Percentiles rank a stretch among this genome's conserved stretches.
Conservation (phyloP, 2,329 filamentous ascomycete species). For the Truncatella angustata region DNA sequence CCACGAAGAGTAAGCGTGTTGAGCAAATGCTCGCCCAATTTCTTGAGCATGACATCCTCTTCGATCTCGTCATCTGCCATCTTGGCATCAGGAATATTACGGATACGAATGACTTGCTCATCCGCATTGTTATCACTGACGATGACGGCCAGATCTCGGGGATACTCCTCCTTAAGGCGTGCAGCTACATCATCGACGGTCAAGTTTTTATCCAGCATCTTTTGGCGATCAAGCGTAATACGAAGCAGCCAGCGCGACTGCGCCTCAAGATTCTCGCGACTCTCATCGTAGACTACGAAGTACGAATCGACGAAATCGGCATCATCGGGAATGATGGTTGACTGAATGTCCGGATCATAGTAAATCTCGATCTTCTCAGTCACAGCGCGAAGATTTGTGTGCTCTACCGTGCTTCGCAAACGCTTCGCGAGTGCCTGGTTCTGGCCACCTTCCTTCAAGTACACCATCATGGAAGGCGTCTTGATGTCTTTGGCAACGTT, state of each 20-base stretch:
- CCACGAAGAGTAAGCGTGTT: constrained; percentile 90
- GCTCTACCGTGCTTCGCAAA: constrained; percentile 86
- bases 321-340: constrained; percentile 84
- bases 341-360: constrained; percentile 88
- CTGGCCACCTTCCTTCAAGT: constrained; percentile 63
- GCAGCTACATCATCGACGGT: constrained; percentile 87
- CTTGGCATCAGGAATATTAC: constrained; percentile 70
- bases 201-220: constrained; percentile 91
- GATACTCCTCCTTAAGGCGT: constrained; percentile 86
- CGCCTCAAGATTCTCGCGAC: constrained; percentile 56
- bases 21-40: constrained; percentile 85
- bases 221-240: constrained; percentile 88
- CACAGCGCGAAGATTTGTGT: constrained; percentile 89
- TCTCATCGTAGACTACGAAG: constrained; percentile 87
- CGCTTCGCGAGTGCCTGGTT: constrained; percentile 80
- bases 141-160: constrained; percentile 82
- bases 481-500: constrained; percentile 98
- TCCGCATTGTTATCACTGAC: constrained; percentile 99
- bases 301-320: constrained; percentile 94
- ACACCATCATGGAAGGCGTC: constrained; percentile 95
- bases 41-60: constrained; percentile 90
- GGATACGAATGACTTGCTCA: constrained; percentile 89
- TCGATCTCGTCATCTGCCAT: constrained; percentile 74
- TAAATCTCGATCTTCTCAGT: constrained; percentile 93
- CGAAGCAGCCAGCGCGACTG: constrained; percentile 96